Percentiles rank a stretch among this genome's conserved stretches.
Evolutionary conservation across 2,329 filamentous ascomycete genomes (phyloP).

Genomic region (Grosmannia clavigera): DNA sequence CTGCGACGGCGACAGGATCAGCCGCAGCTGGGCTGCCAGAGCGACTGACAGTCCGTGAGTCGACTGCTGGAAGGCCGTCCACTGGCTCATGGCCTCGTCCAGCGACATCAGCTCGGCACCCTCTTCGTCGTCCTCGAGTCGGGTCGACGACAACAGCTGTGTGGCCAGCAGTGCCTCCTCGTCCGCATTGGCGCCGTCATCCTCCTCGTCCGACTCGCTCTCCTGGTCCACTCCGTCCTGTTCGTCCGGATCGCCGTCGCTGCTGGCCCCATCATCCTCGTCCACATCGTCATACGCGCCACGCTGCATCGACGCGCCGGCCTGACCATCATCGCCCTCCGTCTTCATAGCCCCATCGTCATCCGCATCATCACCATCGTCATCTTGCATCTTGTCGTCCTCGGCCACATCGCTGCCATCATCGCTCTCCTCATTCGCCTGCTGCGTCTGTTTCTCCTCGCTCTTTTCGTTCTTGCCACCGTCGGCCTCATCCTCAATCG

Average conservation of each 20-base stretch:
- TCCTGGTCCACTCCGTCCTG: constrained; percentile 5
- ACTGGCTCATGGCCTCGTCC: constrained; percentile 55
- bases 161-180: constrained; percentile 40
- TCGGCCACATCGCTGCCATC: constrained; percentile 24
- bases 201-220: constrained; percentile 20
- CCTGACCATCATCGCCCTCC: constrained; percentile 40
- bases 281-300: constrained; percentile 38
- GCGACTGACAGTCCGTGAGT: constrained; percentile 81
- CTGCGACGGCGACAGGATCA: constrained; percentile 88
- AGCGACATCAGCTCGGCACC: constrained; percentile 32
- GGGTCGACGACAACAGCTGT: constrained; percentile 56
- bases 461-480: constrained; percentile 62
- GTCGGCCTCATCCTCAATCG: constrained; percentile 73
- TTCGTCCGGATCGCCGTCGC: neutral
- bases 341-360: constrained; percentile 26
- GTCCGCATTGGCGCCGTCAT: constrained; percentile 37
- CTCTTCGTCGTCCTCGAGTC: constrained; percentile 35
- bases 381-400: constrained; percentile 17
- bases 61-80: constrained; percentile 71
- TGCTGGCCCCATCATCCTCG: neutral
- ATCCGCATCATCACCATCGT: constrained; percentile 16
- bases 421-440: constrained; percentile 32
- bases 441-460: constrained; percentile 39
- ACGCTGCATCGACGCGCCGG: constrained; percentile 47
- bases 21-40: constrained; percentile 83